phyloP scores from a whole-genome alignment of 2,329 filamentous ascomycete species.

The Knufia fluminis region DNA sequence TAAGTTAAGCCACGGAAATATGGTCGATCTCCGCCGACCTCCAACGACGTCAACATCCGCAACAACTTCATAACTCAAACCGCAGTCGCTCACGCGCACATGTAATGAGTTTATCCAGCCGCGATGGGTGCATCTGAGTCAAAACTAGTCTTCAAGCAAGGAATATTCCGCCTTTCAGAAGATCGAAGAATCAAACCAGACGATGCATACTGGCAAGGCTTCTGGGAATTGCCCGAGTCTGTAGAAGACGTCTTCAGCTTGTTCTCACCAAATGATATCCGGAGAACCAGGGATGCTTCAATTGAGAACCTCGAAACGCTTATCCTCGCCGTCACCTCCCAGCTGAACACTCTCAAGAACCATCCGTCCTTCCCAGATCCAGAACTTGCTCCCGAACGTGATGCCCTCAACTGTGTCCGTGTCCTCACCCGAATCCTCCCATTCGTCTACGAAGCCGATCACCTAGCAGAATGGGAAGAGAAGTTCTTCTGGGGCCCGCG shows the following conservation, averaged over 20 bases:
- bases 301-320: slow-evolving; percentile 85
- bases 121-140: slow-evolving; percentile 95
- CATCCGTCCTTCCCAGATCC: slow-evolving; percentile 84
- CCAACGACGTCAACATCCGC: not conserved
- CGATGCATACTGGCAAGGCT: slow-evolving; percentile 92
- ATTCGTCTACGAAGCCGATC: slow-evolving; percentile 83
- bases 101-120: not conserved
- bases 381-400: slow-evolving; percentile 70
- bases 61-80: not conserved
- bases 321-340: slow-evolving; percentile 71
- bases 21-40: no score
- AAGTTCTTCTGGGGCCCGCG: slow-evolving; percentile 82
- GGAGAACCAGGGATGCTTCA: slow-evolving; percentile 74
- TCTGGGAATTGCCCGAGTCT: slow-evolving; percentile 95
- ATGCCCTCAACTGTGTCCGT: slow-evolving; percentile 91
- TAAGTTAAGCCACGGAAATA: no score
- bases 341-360: slow-evolving; percentile 71
- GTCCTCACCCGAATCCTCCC: slow-evolving; percentile 83
- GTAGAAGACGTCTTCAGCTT: slow-evolving; percentile 94
- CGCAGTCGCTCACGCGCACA: not conserved
- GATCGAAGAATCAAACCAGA: slow-evolving; percentile 77
- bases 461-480: slow-evolving; percentile 76
- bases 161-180: slow-evolving; percentile 93
- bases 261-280: slow-evolving; percentile 81
- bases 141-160: slow-evolving; percentile 97